Evolutionary conservation across 139 green algal species (phyloP), one percentile per base, ranked within the genome.

Genomic region (Pleodorina starrii): DNA sequence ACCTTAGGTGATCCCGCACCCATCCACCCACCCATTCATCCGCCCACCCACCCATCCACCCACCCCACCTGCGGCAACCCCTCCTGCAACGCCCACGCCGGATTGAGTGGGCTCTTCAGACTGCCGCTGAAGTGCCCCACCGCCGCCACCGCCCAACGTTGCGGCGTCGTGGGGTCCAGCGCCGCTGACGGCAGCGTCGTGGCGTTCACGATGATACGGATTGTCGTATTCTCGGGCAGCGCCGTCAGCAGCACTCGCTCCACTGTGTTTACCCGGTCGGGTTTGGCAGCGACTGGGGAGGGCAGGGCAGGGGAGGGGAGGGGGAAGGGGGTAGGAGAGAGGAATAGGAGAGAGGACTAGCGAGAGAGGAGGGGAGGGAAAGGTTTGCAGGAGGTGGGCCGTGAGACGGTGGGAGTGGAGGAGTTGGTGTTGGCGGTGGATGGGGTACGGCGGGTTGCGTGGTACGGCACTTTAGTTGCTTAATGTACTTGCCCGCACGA

Each of bases 81-180:
- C 54, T 27, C 11, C 32, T 42, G 29, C 32, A 36, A 32, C 48
- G 54, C 44, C 43, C n/a, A 84, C 19, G 76, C 76, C 3, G 76
- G 76, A 48, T 84, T 84, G 19, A 68, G 48, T 10, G 12, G 46
- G 2, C 14, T 50, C 32, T 5, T 6, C 48, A 84, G 35, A 0
- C 46, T 50, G 76, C 76, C 76, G 25, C 0, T 35, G 36, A 84
- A 84, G 76, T 69, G 48, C 32, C 76, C 76, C 48, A 84, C 76
- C 50, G 25, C 76, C 50, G 48, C 76, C n/a, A 84, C 23, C 76
- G 76, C 48, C 48, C 48, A 84, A n/a, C 76, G 76, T n/a, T 84
- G 48, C 27, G 44, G 44, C n/a, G 76, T 84, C 14, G 4, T n/a
- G 4, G 42, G 40, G 43, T 46, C 42, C 2, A 81, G 4, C 27